These are phyloP conservation scores for Ambrosiella xylebori DNA, from an alignment of 2,329 filamentous ascomycete genomes.

Conservation along the genomic window DNA sequence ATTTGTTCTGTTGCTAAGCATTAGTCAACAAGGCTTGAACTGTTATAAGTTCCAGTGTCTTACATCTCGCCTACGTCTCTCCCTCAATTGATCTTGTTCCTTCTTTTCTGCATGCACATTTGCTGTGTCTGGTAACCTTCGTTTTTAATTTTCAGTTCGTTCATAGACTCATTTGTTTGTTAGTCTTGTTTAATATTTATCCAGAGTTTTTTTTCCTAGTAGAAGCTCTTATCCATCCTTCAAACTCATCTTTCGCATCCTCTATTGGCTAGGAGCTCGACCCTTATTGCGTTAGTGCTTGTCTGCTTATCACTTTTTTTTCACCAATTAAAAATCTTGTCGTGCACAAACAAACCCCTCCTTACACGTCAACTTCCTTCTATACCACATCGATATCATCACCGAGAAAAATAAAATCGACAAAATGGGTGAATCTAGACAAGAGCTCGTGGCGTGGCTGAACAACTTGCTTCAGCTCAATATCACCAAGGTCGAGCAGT, in stretches of 20 bases:
- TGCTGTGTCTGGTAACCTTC: neutral
- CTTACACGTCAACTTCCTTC: constrained; percentile 6
- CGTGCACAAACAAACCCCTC: constrained; percentile 8
- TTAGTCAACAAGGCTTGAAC: constrained; percentile 4
- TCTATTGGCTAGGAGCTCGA: constrained; percentile 7
- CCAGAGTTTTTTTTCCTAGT: constrained; percentile 5
- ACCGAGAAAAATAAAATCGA: constrained; percentile 8
- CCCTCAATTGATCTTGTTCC: neutral
- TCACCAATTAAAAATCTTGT: neutral
- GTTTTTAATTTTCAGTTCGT: constrained; percentile 4
- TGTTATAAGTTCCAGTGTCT: constrained; percentile 2
- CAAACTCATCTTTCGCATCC: neutral
- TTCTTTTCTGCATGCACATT: neutral
- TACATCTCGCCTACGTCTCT: constrained; percentile 1
- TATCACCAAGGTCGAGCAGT: constrained; percentile 97
- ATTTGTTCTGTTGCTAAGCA: constrained; percentile 8
- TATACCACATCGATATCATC: neutral
- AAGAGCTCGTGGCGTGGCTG: constrained; percentile 90
- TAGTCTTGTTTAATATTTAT: constrained; percentile 12
- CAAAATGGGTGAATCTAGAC: constrained; percentile 55
- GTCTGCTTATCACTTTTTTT: constrained; percentile 1
- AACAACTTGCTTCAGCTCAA: constrained; percentile 97
- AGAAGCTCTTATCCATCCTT: neutral
- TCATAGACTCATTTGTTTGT: constrained; percentile 2
- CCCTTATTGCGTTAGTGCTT: constrained; percentile 6